Percentiles rank a stretch among this genome's conserved stretches.
Evolutionary conservation across 2,329 filamentous ascomycete species (phyloP).

Genomic region (Curvularia spicifera): DNA sequence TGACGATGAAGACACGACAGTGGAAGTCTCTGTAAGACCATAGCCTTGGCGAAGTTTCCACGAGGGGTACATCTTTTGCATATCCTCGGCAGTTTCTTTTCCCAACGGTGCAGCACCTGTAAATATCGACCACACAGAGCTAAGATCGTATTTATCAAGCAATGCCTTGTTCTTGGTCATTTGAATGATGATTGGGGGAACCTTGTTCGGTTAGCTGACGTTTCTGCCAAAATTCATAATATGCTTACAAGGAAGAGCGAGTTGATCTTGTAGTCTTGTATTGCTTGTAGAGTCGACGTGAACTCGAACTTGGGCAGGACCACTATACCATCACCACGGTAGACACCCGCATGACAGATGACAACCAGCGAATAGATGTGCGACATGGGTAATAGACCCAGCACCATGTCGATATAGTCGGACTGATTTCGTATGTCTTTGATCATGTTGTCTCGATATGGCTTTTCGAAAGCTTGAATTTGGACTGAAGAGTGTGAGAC

Average conservation of each 20-base stretch:
- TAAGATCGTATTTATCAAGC: constrained; percentile 73
- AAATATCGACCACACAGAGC: constrained; percentile 68
- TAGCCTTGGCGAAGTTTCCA: constrained; percentile 76
- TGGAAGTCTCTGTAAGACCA: constrained; percentile 78
- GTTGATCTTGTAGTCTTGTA: constrained; percentile 72
- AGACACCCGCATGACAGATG: constrained; percentile 69
- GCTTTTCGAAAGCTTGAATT: constrained; percentile 59
- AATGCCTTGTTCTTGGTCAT: constrained; percentile 70
- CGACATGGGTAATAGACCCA: constrained; percentile 79
- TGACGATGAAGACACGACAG: constrained; percentile 68
- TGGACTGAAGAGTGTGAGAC: constrained; percentile 57
- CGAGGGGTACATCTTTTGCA: constrained; percentile 66
- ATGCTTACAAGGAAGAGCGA: constrained; percentile 67
- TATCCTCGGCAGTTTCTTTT: constrained; percentile 70
- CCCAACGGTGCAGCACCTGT: constrained; percentile 81
- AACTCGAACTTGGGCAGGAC: constrained; percentile 80
- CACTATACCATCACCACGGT: constrained; percentile 74
- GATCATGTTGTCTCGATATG: constrained; percentile 50
- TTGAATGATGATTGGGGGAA: constrained; percentile 81
- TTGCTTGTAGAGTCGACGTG: constrained; percentile 65
- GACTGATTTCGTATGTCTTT: constrained; percentile 46
- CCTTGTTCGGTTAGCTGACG: constrained; percentile 51
- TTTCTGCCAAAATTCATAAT: not conserved
- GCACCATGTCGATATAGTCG: constrained; percentile 59
- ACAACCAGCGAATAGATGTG: constrained; percentile 83